Base-by-base conservation (phyloP, 148 eudicot genomes). In the Rhododendron williamsianum region DNA sequence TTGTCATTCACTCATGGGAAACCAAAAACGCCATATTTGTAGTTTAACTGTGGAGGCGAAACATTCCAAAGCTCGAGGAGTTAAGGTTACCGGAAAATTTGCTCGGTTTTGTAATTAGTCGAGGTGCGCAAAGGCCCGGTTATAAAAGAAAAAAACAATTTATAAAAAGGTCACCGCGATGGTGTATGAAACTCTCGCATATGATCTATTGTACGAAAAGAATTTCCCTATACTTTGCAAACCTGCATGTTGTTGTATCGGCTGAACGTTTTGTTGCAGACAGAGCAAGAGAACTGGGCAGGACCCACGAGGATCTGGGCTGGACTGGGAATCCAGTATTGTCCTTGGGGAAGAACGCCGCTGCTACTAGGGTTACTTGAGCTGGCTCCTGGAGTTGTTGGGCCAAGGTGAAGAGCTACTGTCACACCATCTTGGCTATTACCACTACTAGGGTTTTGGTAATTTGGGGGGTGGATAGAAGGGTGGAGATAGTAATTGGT, bases 301-400 rank as follows among this genome's bases (percentile, higher is more conserved):
- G 76, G 76, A 13, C 76, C 76, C 5, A 71, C 76, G 5, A 71
- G 76, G 76, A 71, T 71, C 35, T 71, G 76, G 76, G 76, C 76
- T 0, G 76, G 38, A 71, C 18, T 71, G 11, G 76, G 76, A 15
- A 71, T 71, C 76, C 76, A 71, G 76, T 71, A 71, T 13, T 71
- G 76, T 33, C 38, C 76, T 0, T 71, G 76, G 19, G 38, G 38
- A 5, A 71, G 76, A 71, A 71, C 76, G 30, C 10, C 69, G 4
- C n/a, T 58, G 65, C 65, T 10, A 33, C 9, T 13, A 71, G 38
- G 76, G 76, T 33, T 30, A 3, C 41, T 71, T 5, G 76, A 71
- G 21, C 76, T 4, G 9, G 76, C 76, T 71, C 76, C 76, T 71
- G 76, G 19, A 1, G 41, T 12, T 71, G 41, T 5, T 71, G 76